A percentile compares a stretch with the other conserved stretches of the same genome.
phyloP scores from a whole-genome alignment of 352 stramenopile genomes.

The Phytophthora ramorum region DNA sequence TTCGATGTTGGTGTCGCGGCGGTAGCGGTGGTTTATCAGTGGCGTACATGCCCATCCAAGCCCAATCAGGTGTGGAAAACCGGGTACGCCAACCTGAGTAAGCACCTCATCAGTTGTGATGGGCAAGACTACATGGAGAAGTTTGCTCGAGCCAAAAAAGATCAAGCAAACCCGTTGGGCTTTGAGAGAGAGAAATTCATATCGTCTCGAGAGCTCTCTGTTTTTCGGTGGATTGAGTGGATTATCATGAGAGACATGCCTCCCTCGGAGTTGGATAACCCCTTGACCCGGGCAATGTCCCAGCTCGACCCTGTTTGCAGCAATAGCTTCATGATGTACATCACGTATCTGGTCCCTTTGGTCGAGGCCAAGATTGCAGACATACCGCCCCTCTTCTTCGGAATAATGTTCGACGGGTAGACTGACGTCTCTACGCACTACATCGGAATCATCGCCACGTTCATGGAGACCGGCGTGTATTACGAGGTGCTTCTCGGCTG shows the following conservation, averaged over 20 bases:
- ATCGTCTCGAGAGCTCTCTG: not conserved
- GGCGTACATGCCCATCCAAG: constrained; percentile 5
- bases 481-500: constrained; percentile 3
- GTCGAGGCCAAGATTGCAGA: not conserved
- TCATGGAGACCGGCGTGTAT: constrained; percentile 6
- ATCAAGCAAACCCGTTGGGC: constrained; percentile 3
- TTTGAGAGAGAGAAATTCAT: constrained; percentile 9
- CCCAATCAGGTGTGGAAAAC: constrained; percentile 18
- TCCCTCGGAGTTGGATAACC: constrained; percentile 7
- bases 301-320: not conserved
- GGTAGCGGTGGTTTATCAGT: not conserved
- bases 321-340: constrained; percentile 3
- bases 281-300: not conserved
- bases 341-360: not conserved
- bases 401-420: constrained; percentile 10
- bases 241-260: constrained; percentile 14
- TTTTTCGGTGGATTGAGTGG: constrained; percentile 12
- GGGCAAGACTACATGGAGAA: constrained; percentile 4
- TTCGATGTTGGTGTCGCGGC: not conserved
- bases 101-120: constrained; percentile 10
- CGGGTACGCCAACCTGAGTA: constrained; percentile 10
- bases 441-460: constrained; percentile 5
- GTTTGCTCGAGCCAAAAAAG: not conserved
- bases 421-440: constrained; percentile 10
- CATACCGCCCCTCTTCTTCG: not conserved